Percentiles rank a stretch among this genome's conserved stretches.
Conservation (phyloP, 2,329 filamentous ascomycete genomes). For the Talaromyces pinophilus region DNA sequence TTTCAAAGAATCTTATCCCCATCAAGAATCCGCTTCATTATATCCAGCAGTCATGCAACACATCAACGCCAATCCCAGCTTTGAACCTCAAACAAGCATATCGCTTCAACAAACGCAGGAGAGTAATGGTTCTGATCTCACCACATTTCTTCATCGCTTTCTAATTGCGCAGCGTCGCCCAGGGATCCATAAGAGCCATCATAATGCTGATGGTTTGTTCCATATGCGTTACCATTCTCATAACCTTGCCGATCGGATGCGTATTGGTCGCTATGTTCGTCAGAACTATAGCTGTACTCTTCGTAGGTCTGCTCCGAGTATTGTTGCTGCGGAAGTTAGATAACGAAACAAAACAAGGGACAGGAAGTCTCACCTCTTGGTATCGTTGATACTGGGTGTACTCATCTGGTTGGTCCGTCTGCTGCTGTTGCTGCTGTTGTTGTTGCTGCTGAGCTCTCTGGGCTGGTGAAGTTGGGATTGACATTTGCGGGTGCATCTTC, state of each 20-base stretch:
- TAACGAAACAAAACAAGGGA: neutral
- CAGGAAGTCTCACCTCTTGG: slow-evolving; percentile 44
- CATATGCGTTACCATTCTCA: slow-evolving; percentile 42
- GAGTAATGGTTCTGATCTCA: slow-evolving; percentile 34
- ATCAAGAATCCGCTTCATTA: neutral
- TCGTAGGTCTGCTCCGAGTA: slow-evolving; percentile 49
- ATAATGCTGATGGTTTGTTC: slow-evolving; percentile 37
- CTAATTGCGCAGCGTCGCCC: slow-evolving; percentile 45
- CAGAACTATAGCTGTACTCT: slow-evolving; percentile 54
- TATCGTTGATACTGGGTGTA: slow-evolving; percentile 50
- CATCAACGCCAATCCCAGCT: slow-evolving; percentile 32
- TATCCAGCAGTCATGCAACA: slow-evolving; percentile 25
- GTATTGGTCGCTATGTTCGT: slow-evolving; percentile 39
- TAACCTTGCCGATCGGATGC: slow-evolving; percentile 41
- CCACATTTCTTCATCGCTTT: slow-evolving; percentile 53
- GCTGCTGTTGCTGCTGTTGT: slow-evolving; percentile 35
- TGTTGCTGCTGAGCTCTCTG: slow-evolving; percentile 56
- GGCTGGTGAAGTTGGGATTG: slow-evolving; percentile 76
- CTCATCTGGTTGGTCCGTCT: slow-evolving; percentile 44
- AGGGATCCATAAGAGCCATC: slow-evolving; percentile 39
- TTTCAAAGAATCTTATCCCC: neutral
- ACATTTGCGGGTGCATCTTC: slow-evolving; percentile 95
- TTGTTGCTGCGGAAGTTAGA: slow-evolving; percentile 33
- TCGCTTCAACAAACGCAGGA: too few relatives aligned
- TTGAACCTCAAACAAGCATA: too few relatives aligned